Base-by-base conservation (phyloP, 176 grass and related monocot species). In the Tillandsia leiboldiana region DNA sequence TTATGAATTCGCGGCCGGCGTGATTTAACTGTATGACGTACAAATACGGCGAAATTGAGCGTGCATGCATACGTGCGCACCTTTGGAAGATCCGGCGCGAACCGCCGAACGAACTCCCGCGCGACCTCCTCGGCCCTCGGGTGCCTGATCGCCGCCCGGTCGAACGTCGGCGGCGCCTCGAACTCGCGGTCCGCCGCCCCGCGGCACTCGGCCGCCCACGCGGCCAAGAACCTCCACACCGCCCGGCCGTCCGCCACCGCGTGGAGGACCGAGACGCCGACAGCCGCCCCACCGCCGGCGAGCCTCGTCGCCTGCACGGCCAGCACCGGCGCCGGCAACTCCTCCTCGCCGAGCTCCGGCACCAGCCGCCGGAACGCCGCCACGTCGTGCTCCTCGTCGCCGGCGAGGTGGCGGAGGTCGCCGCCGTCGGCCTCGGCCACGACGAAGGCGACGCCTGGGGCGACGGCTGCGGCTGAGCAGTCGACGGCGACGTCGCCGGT, bases 241-340 rank as follows among this genome's bases (percentile, higher is more conserved):
- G 78, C 62, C 8, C 59, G 65, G 1, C 87, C 87, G 65, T 90
- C 87, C 9, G 64, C 80, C 10, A 59, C 75, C 29, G 75, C 50
- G 59, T 90, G 83, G 49, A 48, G 75, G 12, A 80, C 14, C 61
- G 79, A 58, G 13, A 79, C 74, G 11, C 83, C 83, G 3, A 90
- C 22, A 0, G 73, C 71, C 8, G 79, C 67, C 0, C 12, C 63
- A 1, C 47, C 67, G 9, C 49, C 11, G n/a, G 62, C 17, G 7
- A 82, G 61, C 17, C 74, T 77, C 1, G 84, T 91, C 51, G 63
- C 82, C 68, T 91, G 84, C 79, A 84, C 68, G 2, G 84, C 81
- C 51, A 82, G 73, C n/a, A 84, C 20, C 20, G 81, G 12, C 13
- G 76, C 58, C 3, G 88, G 88, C 22, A 91, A 51, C 64, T 59